These are phyloP conservation scores for Pleurotus sapidus DNA, from an alignment of 768 basidiomycete genomes.

Conservation along the genomic window DNA sequence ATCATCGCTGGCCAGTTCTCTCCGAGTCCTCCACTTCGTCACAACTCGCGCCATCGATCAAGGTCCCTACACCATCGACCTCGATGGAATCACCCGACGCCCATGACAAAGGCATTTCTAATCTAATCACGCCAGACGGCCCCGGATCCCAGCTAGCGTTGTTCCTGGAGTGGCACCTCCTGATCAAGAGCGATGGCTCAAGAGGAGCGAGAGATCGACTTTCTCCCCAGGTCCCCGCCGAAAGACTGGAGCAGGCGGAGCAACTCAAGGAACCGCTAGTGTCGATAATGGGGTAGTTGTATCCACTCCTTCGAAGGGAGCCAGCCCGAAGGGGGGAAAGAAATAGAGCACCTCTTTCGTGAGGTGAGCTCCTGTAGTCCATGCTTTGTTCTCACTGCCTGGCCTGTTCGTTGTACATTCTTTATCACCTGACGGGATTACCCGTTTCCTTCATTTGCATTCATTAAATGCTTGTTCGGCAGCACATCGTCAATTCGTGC, in stretches of 20 bases:
- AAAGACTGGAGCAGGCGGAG: no score
- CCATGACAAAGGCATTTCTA: slow-evolving; percentile 22
- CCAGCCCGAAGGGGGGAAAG: slow-evolving; percentile 62
- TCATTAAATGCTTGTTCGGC: background rate
- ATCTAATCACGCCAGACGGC: slow-evolving; percentile 59
- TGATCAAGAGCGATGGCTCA: slow-evolving; percentile 86
- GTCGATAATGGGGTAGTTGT: slow-evolving; percentile 31
- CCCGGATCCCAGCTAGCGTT: slow-evolving; percentile 74
- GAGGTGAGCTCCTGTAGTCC: slow-evolving; percentile 5
- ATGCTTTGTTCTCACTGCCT: background rate
- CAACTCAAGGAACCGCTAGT: no score
- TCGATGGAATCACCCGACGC: slow-evolving; percentile 27
- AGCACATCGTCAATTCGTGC: background rate
- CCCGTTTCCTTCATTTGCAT: slow-evolving; percentile 12
- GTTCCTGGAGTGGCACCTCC: slow-evolving; percentile 81
- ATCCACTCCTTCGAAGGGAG: slow-evolving; percentile 33
- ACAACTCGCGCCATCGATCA: slow-evolving; percentile 28
- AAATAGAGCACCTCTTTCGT: slow-evolving; percentile 33
- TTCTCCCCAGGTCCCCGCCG: slow-evolving; percentile 51
- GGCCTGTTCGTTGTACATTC: background rate
- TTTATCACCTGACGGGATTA: slow-evolving; percentile 20
- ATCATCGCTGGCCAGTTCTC: slow-evolving; percentile 40
- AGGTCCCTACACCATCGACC: slow-evolving; percentile 13
- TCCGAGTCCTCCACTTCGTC: slow-evolving; percentile 61
- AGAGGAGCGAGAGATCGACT: slow-evolving; percentile 76